Evolutionary conservation across 371 early-diverging fungal species (phyloP).

Genomic region (Choanephora cucurbitarum): DNA sequence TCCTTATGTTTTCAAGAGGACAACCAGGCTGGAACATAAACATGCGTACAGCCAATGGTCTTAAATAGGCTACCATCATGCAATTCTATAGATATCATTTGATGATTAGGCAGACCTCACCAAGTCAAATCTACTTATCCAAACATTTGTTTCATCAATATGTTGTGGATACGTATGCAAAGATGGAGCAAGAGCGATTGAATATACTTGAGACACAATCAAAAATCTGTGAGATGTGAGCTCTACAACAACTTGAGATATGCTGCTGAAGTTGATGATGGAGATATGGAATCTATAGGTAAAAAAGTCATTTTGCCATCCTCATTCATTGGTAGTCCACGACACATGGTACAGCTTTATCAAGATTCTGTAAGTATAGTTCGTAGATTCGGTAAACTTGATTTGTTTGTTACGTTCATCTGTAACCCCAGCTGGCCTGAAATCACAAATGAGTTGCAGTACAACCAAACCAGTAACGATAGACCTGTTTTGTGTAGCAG

Average conservation of each 20-base stretch:
- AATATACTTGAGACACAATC: not conserved
- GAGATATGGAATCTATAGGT: slow-evolving; percentile 11
- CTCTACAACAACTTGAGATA: no score
- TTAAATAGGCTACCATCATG: not conserved
- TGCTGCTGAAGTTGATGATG: slow-evolving; percentile 2
- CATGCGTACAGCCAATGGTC: not conserved
- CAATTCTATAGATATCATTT: not conserved
- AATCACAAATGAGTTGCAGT: slow-evolving; percentile 17
- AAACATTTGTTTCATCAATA: slow-evolving; percentile 5
- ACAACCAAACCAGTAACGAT: slow-evolving; percentile 18
- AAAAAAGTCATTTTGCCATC: slow-evolving; percentile 26
- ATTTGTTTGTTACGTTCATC: slow-evolving; percentile 43
- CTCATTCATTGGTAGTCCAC: slow-evolving; percentile 26
- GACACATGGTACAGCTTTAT: slow-evolving; percentile 24
- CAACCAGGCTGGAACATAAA: not conserved
- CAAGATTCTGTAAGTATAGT: slow-evolving; percentile 36
- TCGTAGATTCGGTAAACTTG: slow-evolving; percentile 28
- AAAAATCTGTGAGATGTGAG: not conserved
- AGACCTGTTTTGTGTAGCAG: slow-evolving; percentile 22
- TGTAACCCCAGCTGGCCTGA: slow-evolving; percentile 42
- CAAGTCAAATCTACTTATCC: not conserved
- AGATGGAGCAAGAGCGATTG: not conserved
- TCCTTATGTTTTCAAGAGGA: not conserved
- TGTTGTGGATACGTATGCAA: slow-evolving; percentile 9
- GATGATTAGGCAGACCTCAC: not conserved